Evolutionary conservation across 2,329 filamentous ascomycete genomes (phyloP).

Genomic region (Dactylellina drechsleri): DNA sequence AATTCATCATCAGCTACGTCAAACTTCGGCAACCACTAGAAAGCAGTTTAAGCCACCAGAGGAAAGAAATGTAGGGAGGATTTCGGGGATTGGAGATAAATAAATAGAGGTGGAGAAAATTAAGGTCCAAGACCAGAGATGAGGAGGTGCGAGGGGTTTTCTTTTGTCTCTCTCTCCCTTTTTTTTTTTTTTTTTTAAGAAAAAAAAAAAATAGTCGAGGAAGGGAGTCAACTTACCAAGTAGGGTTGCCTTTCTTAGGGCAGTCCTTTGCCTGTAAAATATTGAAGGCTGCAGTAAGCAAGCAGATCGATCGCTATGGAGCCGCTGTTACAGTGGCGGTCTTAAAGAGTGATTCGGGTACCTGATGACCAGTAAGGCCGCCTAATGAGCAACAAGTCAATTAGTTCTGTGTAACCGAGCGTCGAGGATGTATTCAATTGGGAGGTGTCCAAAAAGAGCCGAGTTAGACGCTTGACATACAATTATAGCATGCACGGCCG

Average conservation of each 20-base stretch:
- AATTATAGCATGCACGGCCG: slow-evolving; percentile 67
- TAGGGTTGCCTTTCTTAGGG: slow-evolving; percentile 82
- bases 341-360: slow-evolving; percentile 21
- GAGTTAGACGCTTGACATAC: slow-evolving; percentile 61
- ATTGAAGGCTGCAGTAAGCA: slow-evolving; percentile 73
- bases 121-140: slow-evolving; percentile 10
- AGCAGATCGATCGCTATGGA: slow-evolving; percentile 59
- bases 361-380: slow-evolving; percentile 44
- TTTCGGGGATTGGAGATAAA: neutral
- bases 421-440: too few relatives aligned
- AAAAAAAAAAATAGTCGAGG: slow-evolving; percentile 1
- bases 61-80: slow-evolving; percentile 12
- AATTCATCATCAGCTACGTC: slow-evolving; percentile 57
- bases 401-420: neutral
- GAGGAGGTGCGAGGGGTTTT: neutral
- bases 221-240: slow-evolving; percentile 71
- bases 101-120: slow-evolving; percentile 14
- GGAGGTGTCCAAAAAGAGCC: too few relatives aligned
- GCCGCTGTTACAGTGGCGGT: too few relatives aligned
- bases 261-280: slow-evolving; percentile 78
- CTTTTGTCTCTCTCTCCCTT: too few relatives aligned
- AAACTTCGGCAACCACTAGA: slow-evolving; percentile 38
- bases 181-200: neutral
- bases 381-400: slow-evolving; percentile 3
- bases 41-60: slow-evolving; percentile 26